A percentile compares a stretch with the other conserved stretches of the same genome.
These are phyloP conservation scores for Arachis monticola DNA, from an alignment of 331 rosid genomes.

Conservation along the genomic window DNA sequence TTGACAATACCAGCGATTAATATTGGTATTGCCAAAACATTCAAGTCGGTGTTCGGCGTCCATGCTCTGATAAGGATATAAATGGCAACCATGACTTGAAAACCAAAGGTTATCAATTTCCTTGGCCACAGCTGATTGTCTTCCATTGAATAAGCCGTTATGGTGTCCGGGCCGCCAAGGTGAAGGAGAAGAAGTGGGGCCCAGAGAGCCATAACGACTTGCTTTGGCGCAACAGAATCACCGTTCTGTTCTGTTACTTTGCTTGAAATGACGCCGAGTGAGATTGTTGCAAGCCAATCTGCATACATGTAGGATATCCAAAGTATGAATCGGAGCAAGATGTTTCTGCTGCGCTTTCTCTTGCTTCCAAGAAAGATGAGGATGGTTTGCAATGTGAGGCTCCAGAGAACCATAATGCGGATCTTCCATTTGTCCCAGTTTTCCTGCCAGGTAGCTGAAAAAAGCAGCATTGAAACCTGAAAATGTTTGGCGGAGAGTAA, in stretches of 20 bases:
- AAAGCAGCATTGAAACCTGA: slow-evolving; percentile 23
- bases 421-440: slow-evolving; percentile 39
- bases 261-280: slow-evolving; percentile 36
- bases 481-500: slow-evolving; percentile 1
- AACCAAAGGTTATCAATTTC: slow-evolving; percentile 30
- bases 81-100: slow-evolving; percentile 33
- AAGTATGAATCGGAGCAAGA: slow-evolving; percentile 13
- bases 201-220: slow-evolving; percentile 41
- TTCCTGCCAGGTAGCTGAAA: background rate
- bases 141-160: slow-evolving; percentile 54
- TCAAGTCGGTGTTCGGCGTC: background rate
- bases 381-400: slow-evolving; percentile 36
- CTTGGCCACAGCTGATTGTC: slow-evolving; percentile 54
- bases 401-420: slow-evolving; percentile 24
- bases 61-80: slow-evolving; percentile 35
- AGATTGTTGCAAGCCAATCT: slow-evolving; percentile 38
- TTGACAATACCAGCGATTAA: slow-evolving; percentile 46
- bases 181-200: slow-evolving; percentile 53
- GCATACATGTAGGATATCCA: slow-evolving; percentile 45
- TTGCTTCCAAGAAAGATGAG: slow-evolving; percentile 35
- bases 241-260: background rate
- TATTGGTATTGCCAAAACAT: slow-evolving; percentile 39
- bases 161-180: slow-evolving; percentile 56
- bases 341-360: slow-evolving; percentile 28
- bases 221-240: background rate